Evolutionary conservation across 2,329 filamentous ascomycete species (phyloP), one percentile per base, ranked within the genome.

Genomic region (Penicillium verrucosum): DNA sequence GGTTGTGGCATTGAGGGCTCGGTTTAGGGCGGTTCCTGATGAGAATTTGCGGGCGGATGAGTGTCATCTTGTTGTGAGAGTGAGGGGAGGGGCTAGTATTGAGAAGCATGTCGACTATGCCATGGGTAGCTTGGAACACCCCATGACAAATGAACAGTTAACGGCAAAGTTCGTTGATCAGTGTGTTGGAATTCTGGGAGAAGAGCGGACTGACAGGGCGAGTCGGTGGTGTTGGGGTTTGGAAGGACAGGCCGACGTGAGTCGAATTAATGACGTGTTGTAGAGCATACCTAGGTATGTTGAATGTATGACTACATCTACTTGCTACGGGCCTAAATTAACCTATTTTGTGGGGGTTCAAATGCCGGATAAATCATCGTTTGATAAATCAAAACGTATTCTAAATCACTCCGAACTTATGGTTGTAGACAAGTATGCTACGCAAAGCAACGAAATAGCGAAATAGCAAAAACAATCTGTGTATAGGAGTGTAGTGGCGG

Each of bases 101-200:
- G 71, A 76, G 45, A 80, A 77, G 60, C 76, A 81, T 63, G 68
- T 83, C 37, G 66, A 75, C 52, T 78, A 82, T 70, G 80, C 80
- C 4, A 71, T 82, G 40, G 81, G 81, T 2, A 82, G 79, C 59
- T 60, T 81, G 36, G 72, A 80, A 55, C 74, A 76, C 16, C 80
- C 80, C 0, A 73, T 83, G 74, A 78, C 71, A 4, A 74, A 79
- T 53, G 66, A 67, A 1, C 74, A 80, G 56, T 61, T 83, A 34
- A 70, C 73, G 54, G 73, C 70, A 47, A 84, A 83, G 64, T 83
- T 83, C 50, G 56, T 78, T 23, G 78, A 80, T 59, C 80, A 83
- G 59, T 76, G 75, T 34, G 59, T 66, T 5, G 62, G 69, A 3
- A 72, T 80, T 21, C 63, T 82, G n/a, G 79, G 78, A 0, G 51